Evolutionary conservation across 768 basidiomycete species (phyloP), one percentile per base, ranked within the genome.

Genomic region (Suillus alpinus): DNA sequence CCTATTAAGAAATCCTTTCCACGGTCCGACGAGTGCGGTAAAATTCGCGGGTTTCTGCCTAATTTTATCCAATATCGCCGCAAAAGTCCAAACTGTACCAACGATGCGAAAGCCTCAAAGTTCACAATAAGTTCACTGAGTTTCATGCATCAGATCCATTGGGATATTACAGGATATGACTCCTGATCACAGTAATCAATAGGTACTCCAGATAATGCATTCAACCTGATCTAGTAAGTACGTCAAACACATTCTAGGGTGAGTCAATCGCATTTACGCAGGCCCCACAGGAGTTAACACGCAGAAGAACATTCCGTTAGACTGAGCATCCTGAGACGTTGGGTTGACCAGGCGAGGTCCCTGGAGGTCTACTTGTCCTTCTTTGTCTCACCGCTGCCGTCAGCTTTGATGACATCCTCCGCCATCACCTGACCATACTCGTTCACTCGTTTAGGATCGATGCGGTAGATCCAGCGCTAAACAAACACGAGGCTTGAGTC

Each of bases 401-500:
- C 77, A 62, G 70, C 77, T 39, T 61, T 75, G 60, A 72, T 73
- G 57, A 67, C 75, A 69, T 84, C 86, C 49, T 76, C 74, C 37
- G 70, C 76, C 76, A 89, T 74, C 65, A 94, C 89, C 75, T 96
- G 92, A 47, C 95, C 95, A 73, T 93, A 98, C 79, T 98, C 96
- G 76, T 99, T 99, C 66, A 93, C 84, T 66, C 97, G 90, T 67
- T 91, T 92, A 67, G 88, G 91, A 77, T 99, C 97, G 70, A 98
- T 83, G 44, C 93, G 88, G 81, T 99, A 99, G 75, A 98, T 98
- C 91, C 92, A 99, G 59, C 94, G 89, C 91, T 95, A 74, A 60
- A 53, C 56, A 6, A 47, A 58, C 59, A 66, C 62, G 60, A 73
- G 66, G 57, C 61, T 56, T 29, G 29, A 51, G 52, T 73, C 12